Conservation (phyloP, 2,329 filamentous ascomycete species). For the Talaromyces verruculosus region DNA sequence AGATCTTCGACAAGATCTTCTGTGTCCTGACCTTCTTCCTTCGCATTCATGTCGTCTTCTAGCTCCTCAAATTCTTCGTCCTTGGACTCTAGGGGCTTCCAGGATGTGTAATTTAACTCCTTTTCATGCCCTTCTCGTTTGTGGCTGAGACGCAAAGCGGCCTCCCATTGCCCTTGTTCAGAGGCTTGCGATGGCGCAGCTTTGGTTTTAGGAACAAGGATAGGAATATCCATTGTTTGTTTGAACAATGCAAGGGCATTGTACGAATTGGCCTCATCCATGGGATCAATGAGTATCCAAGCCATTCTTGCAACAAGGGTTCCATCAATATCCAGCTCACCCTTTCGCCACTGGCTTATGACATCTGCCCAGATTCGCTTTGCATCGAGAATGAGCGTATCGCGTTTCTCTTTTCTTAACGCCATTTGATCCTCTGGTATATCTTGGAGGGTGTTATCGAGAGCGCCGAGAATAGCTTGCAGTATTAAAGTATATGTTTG, state of each 20-base stretch:
- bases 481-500: conserved; percentile 81
- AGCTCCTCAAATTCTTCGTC: not conserved
- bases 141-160: conserved; percentile 25
- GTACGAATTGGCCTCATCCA: conserved; percentile 61
- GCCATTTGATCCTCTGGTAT: conserved; percentile 34
- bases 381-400: conserved; percentile 60
- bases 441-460: conserved; percentile 34
- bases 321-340: conserved; percentile 72
- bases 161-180: conserved; percentile 17
- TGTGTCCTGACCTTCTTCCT: conserved; percentile 26
- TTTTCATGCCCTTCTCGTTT: not conserved
- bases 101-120: conserved; percentile 6
- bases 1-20: conserved; percentile 28
- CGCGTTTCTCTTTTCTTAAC: conserved; percentile 30
- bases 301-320: conserved; percentile 79
- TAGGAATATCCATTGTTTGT: conserved; percentile 74
- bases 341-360: conserved; percentile 70
- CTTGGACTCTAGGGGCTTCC: conserved; percentile 23
- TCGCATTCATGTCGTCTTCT: not conserved
- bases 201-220: conserved; percentile 32
- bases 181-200: conserved; percentile 12
- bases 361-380: conserved; percentile 80
- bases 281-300: conserved; percentile 67
- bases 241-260: conserved; percentile 74
- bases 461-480: conserved; percentile 64